Evolutionary conservation across 805 yeast genomes (phyloP).

Genomic region (Wickerhamiella domercqiae): DNA sequence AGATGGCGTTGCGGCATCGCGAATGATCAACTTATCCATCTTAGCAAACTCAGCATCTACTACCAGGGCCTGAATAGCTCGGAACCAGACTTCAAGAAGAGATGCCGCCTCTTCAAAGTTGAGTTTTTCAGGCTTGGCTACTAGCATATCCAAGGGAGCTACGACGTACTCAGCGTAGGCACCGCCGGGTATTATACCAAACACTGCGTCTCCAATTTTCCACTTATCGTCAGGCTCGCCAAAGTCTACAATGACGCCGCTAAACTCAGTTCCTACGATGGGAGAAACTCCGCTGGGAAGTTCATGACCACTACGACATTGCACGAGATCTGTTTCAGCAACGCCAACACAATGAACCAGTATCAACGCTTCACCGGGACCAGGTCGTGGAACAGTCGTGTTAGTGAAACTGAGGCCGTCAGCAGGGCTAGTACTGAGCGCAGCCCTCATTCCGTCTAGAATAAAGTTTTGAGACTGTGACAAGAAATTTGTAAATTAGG

Average conservation of each 20-base stretch:
- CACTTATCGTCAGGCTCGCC: conserved; percentile 8
- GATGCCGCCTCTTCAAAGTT: conserved; percentile 21
- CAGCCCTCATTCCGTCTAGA: conserved; percentile 17
- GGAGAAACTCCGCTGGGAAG: conserved; percentile 21
- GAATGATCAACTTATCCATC: conserved; percentile 22
- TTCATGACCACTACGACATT: conserved; percentile 16
- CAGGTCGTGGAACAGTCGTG: conserved; percentile 12
- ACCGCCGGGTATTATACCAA: conserved; percentile 26
- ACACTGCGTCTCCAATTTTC: conserved; percentile 24
- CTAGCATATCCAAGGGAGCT: conserved; percentile 18
- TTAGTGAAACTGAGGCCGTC: conserved; percentile 16
- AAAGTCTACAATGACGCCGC: conserved; percentile 21
- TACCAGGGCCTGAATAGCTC: conserved; percentile 24
- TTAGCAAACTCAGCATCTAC: conserved; percentile 19
- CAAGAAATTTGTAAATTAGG: too few species aligned
- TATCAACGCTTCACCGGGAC: conserved; percentile 20
- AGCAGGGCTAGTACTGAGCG: conserved; percentile 17
- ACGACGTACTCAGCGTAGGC: conserved; percentile 26
- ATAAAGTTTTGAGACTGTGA: too few species aligned
- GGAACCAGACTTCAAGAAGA: conserved; percentile 26
- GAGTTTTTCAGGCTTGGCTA: conserved; percentile 17
- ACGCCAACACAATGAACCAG: conserved; percentile 24
- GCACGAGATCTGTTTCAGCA: conserved; percentile 24
- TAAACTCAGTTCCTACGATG: conserved; percentile 26
- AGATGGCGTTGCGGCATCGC: conserved; percentile 24